Conservation (phyloP, 176 grass and related monocot species). For the Oryza glaberrima region DNA sequence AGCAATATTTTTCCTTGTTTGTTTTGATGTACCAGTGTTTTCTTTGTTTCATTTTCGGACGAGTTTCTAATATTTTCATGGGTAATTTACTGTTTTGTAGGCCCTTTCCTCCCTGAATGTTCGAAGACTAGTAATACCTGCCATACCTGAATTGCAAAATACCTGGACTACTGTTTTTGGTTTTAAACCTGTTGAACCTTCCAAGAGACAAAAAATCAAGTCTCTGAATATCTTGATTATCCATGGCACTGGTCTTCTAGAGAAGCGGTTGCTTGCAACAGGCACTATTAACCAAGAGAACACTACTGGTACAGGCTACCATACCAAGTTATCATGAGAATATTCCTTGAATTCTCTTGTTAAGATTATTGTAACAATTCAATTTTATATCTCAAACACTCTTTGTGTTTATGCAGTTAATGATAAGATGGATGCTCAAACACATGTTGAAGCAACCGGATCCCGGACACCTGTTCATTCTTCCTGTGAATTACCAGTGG, state of each 20-base stretch:
- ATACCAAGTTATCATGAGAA: slow-evolving; percentile 24
- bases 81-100: slow-evolving; percentile 62
- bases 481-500: slow-evolving; percentile 38
- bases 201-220: slow-evolving; percentile 61
- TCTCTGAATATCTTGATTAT: slow-evolving; percentile 80
- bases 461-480: slow-evolving; percentile 33
- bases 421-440: slow-evolving; percentile 39
- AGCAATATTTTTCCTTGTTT: slow-evolving; percentile 19
- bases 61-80: slow-evolving; percentile 38
- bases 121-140: slow-evolving; percentile 73
- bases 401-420: slow-evolving; percentile 43
- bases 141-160: slow-evolving; percentile 85
- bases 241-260: slow-evolving; percentile 76
- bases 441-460: slow-evolving; percentile 30
- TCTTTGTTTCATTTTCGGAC: slow-evolving; percentile 20
- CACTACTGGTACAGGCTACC: slow-evolving; percentile 50
- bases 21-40: slow-evolving; percentile 24
- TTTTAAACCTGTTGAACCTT: slow-evolving; percentile 69
- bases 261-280: slow-evolving; percentile 64
- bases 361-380: slow-evolving; percentile 11
- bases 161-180: slow-evolving; percentile 90
- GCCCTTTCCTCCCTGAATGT: slow-evolving; percentile 75
- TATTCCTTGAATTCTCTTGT: slow-evolving; percentile 23
- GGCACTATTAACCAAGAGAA: slow-evolving; percentile 38
- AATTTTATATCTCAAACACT: slow-evolving; percentile 25